These are phyloP conservation scores for Sporothrix phasma DNA, from an alignment of 2,329 filamentous ascomycete species.

Conservation along the genomic window DNA sequence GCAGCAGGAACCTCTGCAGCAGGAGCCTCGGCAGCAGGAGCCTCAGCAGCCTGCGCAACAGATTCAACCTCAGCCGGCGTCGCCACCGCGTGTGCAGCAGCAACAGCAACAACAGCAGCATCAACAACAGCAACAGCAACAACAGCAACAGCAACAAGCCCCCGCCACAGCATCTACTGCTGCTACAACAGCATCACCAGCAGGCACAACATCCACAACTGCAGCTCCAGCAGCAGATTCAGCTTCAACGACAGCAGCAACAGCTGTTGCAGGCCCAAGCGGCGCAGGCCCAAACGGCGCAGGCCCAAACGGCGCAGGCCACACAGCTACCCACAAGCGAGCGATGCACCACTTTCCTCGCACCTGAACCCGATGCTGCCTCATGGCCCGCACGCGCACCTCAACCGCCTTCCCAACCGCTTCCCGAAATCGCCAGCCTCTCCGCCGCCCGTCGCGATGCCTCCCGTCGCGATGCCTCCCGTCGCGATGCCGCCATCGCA, in stretches of 20 bases:
- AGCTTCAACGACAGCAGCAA: background rate
- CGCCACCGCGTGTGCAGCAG: background rate
- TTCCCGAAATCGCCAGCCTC: conserved; percentile 8
- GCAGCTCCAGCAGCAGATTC: background rate
- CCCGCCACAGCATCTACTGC: background rate
- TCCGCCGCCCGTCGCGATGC: conserved; percentile 24
- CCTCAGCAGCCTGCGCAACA: background rate
- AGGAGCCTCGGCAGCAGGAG: background rate
- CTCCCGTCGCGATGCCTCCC: conserved; percentile 31
- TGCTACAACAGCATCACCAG: background rate
- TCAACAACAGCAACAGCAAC: background rate
- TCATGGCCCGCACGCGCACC: conserved; percentile 12
- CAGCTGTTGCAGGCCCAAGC: background rate
- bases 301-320: conserved; percentile 1
- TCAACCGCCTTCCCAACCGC: background rate
- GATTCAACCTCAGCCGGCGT: background rate
- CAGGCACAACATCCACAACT: background rate
- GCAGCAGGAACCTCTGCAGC: background rate
- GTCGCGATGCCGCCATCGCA: conserved; percentile 37
- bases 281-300: background rate
- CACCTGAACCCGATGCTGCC: conserved; percentile 7
- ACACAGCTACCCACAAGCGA: background rate
- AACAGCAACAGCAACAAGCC: no score
- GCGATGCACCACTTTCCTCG: background rate
- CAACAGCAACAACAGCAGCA: background rate